Percentiles rank a stretch among this genome's conserved stretches.
These are phyloP conservation scores for Paramecium primaurelia DNA, from an alignment of 73 alveolate species.

Conservation along the genomic window DNA sequence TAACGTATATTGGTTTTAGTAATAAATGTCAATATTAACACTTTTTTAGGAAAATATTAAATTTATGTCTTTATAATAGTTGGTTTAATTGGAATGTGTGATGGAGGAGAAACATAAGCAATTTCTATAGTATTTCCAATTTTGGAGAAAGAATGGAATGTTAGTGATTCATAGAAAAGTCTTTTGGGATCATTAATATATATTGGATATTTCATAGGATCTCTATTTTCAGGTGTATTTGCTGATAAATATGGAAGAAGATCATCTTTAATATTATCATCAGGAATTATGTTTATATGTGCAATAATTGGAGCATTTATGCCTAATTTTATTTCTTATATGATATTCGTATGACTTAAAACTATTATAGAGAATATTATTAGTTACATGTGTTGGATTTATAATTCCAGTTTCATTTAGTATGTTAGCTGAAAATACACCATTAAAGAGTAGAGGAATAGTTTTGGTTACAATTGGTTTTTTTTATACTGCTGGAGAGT, in stretches of 20 bases:
- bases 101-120: slow-evolving; percentile 55
- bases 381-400: slow-evolving; percentile 52
- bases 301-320: slow-evolving; percentile 48
- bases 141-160: slow-evolving; percentile 48
- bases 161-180: slow-evolving; percentile 16
- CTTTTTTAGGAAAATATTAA: neutral
- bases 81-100: neutral
- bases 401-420: slow-evolving; percentile 49
- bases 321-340: slow-evolving; percentile 39
- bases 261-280: slow-evolving; percentile 9
- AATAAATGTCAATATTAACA: neutral
- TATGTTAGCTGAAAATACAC: slow-evolving; percentile 54
- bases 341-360: neutral
- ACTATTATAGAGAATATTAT: neutral
- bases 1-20: neutral
- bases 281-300: neutral
- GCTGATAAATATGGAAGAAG: slow-evolving; percentile 60
- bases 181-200: slow-evolving; percentile 46
- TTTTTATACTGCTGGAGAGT: slow-evolving; percentile 58
- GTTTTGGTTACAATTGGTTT: slow-evolving; percentile 53
- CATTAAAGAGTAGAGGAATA: slow-evolving; percentile 47
- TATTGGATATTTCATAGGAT: slow-evolving; percentile 54
- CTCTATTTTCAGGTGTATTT: slow-evolving; percentile 43
- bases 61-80: neutral
- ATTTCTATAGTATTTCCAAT: slow-evolving; percentile 42